Conservation (phyloP, 768 basidiomycete genomes). For the Podaxis sp. region DNA sequence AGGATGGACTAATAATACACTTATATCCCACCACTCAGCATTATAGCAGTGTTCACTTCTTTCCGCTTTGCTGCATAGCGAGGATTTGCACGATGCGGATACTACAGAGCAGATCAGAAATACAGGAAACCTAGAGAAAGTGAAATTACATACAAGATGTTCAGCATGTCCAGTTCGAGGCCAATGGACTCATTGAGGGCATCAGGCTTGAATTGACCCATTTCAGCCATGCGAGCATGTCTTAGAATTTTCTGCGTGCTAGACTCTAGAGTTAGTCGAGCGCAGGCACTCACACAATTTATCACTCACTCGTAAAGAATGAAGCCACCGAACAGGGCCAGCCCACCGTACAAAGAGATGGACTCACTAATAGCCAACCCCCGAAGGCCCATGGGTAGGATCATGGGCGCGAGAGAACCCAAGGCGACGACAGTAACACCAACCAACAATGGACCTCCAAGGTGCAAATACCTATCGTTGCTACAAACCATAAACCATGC, state of each 20-base stretch:
- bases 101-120: slow-evolving; percentile 29
- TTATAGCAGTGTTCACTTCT: slow-evolving; percentile 32
- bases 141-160: slow-evolving; percentile 64
- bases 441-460: slow-evolving; percentile 85
- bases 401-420: slow-evolving; percentile 84
- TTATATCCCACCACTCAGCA: neutral
- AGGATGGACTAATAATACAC: slow-evolving; percentile 2
- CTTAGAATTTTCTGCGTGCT: slow-evolving; percentile 84
- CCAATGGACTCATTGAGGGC: slow-evolving; percentile 75
- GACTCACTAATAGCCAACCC: slow-evolving; percentile 72
- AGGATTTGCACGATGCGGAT: slow-evolving; percentile 81
- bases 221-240: slow-evolving; percentile 70
- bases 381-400: slow-evolving; percentile 79
- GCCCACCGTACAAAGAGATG: slow-evolving; percentile 81
- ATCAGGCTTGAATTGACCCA: slow-evolving; percentile 62
- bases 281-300: neutral
- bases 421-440: slow-evolving; percentile 87
- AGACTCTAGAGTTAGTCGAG: slow-evolving; percentile 5
- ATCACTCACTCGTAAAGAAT: slow-evolving; percentile 76
- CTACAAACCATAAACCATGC: slow-evolving; percentile 20
- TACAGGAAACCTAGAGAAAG: neutral
- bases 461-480: slow-evolving; percentile 79
- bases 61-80: slow-evolving; percentile 58
- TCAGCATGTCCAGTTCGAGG: slow-evolving; percentile 84
- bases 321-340: slow-evolving; percentile 84